Evolutionary conservation across 1,284 basidiomycete species (phyloP).

Genomic region (Trichosporon sp.): DNA sequence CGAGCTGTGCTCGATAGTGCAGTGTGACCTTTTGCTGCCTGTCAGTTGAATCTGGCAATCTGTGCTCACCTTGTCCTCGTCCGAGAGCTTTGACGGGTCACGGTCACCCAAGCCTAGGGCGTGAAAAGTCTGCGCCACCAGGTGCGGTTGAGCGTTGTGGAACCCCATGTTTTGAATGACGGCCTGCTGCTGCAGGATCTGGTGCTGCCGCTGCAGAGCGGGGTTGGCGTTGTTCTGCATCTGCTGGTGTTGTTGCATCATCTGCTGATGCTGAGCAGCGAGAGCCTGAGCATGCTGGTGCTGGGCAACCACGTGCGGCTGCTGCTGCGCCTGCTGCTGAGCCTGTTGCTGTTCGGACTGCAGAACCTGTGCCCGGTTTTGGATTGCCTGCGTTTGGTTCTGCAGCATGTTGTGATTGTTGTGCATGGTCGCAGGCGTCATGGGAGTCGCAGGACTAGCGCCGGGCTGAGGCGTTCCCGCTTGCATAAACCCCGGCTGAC

Average conservation of each 20-base stretch:
- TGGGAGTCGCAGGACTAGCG: slow-evolving; percentile 27
- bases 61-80: slow-evolving; percentile 42
- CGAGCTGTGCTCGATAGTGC: slow-evolving; percentile 33
- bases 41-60: neutral
- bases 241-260: slow-evolving; percentile 35
- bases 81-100: slow-evolving; percentile 40
- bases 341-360: slow-evolving; percentile 29
- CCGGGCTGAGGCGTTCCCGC: slow-evolving; percentile 32
- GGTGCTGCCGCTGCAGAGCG: slow-evolving; percentile 22
- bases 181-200: slow-evolving; percentile 31
- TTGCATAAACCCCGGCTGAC: slow-evolving; percentile 29
- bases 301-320: slow-evolving; percentile 31
- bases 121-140: slow-evolving; percentile 45
- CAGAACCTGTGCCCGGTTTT: slow-evolving; percentile 26
- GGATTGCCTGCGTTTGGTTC: slow-evolving; percentile 28
- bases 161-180: slow-evolving; percentile 42
- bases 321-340: slow-evolving; percentile 36
- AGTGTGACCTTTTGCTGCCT: slow-evolving; percentile 30
- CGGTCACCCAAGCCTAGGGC: slow-evolving; percentile 41
- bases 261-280: slow-evolving; percentile 33
- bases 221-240: slow-evolving; percentile 21
- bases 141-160: slow-evolving; percentile 24
- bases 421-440: slow-evolving; percentile 30
- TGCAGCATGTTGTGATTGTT: slow-evolving; percentile 30
- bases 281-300: slow-evolving; percentile 33